These are phyloP conservation scores for Eutypa lata DNA, from an alignment of 2,329 filamentous ascomycete genomes.

Conservation along the genomic window DNA sequence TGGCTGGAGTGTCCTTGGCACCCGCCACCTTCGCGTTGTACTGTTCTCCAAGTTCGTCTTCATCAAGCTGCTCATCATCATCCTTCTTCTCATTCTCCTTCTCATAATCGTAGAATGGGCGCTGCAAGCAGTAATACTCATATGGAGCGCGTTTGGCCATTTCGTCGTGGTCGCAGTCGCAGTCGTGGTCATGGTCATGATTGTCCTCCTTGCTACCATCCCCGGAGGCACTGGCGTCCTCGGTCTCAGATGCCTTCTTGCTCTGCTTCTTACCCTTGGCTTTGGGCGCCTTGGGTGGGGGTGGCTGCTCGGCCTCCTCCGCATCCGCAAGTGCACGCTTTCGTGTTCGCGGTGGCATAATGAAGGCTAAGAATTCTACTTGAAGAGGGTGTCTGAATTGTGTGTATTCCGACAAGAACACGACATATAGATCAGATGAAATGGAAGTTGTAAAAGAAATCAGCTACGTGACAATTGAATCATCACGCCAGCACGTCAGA, in stretches of 20 bases:
- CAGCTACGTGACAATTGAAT: too few species aligned
- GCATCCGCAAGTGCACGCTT: not conserved
- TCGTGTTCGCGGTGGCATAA: not conserved
- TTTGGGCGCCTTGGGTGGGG: too few species aligned
- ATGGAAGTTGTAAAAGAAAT: too few species aligned
- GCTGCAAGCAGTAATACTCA: conserved; percentile 16
- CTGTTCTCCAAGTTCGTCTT: conserved; percentile 13
- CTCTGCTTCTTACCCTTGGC: not conserved
- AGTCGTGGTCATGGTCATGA: too few species aligned
- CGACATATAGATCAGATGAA: too few species aligned
- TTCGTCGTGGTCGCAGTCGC: conserved; percentile 6
- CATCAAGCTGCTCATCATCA: conserved; percentile 15
- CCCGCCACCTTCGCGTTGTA: conserved; percentile 8
- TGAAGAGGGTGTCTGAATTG: not conserved
- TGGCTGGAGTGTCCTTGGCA: conserved; percentile 8
- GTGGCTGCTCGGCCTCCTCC: not conserved
- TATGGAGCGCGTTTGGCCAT: conserved; percentile 9
- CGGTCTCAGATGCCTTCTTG: not conserved
- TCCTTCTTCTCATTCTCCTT: conserved; percentile 18
- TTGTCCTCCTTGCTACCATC: not conserved
- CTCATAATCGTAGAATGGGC: conserved; percentile 19
- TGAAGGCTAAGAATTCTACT: not conserved
- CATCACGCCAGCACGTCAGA: too few species aligned
- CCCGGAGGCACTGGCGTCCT: not conserved
- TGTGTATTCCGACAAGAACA: too few species aligned